A percentile compares a stretch with the other conserved stretches of the same genome.
Conservation (phyloP, 2,329 filamentous ascomycete species). For the Colletotrichum sp. region DNA sequence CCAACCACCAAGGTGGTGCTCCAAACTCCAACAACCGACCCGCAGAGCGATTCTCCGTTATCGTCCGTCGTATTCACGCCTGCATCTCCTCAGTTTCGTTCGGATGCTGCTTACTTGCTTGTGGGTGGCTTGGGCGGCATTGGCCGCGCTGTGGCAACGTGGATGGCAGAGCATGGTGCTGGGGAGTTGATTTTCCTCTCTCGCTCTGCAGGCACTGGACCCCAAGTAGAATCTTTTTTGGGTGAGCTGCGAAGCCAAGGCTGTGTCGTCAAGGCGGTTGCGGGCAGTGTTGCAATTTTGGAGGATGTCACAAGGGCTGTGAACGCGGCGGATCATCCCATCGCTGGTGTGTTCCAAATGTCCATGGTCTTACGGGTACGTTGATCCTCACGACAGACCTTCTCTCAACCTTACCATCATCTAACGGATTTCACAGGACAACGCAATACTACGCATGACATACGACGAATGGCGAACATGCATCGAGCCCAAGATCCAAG, state of each 20-base stretch:
- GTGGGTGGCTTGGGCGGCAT: slow-evolving; percentile 57
- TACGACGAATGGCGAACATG: slow-evolving; percentile 31
- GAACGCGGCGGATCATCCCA: neutral
- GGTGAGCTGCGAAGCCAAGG: neutral
- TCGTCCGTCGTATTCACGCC: neutral
- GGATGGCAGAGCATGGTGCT: slow-evolving; percentile 54
- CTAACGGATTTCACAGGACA: slow-evolving; percentile 32
- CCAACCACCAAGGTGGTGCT: neutral
- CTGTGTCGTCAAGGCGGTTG: neutral
- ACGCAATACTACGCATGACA: slow-evolving; percentile 37
- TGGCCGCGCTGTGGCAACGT: slow-evolving; percentile 50
- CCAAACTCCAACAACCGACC: neutral
- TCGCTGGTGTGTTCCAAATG: neutral
- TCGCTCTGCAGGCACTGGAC: slow-evolving; percentile 36
- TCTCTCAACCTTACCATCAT: slow-evolving; percentile 27
- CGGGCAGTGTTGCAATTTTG: neutral
- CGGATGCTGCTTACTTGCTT: slow-evolving; percentile 42
- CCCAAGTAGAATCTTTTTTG: neutral
- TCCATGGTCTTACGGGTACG: slow-evolving; percentile 29
- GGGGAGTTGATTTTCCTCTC: slow-evolving; percentile 53
- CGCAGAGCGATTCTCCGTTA: neutral
- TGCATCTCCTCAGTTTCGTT: neutral
- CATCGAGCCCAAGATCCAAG: slow-evolving; percentile 32
- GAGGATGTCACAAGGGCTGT: neutral
- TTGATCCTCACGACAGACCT: slow-evolving; percentile 31